Base-by-base conservation (phyloP, 2,329 filamentous ascomycete genomes). In the Talaromyces albobiverticillius region DNA sequence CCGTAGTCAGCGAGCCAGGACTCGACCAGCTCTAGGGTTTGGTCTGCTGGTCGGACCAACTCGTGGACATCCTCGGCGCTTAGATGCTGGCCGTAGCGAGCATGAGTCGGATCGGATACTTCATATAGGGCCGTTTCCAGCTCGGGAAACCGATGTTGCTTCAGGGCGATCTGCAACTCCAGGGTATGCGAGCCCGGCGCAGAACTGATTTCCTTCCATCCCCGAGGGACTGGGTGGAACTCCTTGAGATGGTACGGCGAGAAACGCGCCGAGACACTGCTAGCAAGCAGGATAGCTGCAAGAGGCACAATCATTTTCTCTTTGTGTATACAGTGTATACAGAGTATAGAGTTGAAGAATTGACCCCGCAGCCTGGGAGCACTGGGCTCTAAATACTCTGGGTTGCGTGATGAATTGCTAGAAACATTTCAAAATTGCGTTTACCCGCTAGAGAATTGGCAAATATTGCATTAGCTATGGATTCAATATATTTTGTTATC, bases 221-320 rank as follows among this genome's bases (percentile, higher is more conserved):
- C 52, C 32, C 52, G 22, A 29, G 52, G 52, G 38, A 54, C 40
- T 26, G 47, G 34, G 14, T 50, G 13, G 36, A 42, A 50, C 31
- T 34, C 31, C 13, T 34, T 34, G 31, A 34, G 31, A 13, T 13
- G 31, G 31, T 34, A 34, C 13, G 31, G 31, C 13, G 31, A 34
- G 13, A 14, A 34, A 34, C 13, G 31, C 13, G 31, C 31, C 3
- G 13, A 34, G 13, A 34, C 31, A 34, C 31, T 34, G 31, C 31
- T 34, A 14, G 13, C 13, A 10, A 34, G 31, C 31, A 34, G 31
- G 31, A 10, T 14, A 34, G 13, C 9, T 10, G 31, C 31, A 34
- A 34, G 8, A 14, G 31, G 31, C 31, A 34, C 31, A 14, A 34
- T 34, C 31, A 34, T 34, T 34, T 34, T 34, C 31, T 4, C 31